phyloP scores from a whole-genome alignment of 2,329 filamentous ascomycete species.

The Teratosphaeria destructans region DNA sequence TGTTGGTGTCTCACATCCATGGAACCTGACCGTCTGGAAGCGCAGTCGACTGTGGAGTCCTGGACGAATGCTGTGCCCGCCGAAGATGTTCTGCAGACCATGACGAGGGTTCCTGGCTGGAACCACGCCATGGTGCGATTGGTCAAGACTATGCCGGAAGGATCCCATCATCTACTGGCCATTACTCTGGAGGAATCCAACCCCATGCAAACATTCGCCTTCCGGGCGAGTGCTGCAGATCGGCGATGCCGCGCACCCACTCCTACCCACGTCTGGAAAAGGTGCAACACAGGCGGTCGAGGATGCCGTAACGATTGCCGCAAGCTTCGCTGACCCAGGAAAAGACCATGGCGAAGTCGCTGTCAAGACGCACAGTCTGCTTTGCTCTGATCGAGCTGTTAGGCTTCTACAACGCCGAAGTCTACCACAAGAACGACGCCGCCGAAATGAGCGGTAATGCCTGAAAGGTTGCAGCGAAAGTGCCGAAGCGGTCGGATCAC shows the following conservation, averaged over 20 bases:
- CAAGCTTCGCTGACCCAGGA: constrained; percentile 35
- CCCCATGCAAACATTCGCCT: constrained; percentile 41
- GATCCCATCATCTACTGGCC: constrained; percentile 41
- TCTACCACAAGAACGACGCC: constrained; percentile 13
- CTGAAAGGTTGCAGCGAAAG: constrained; percentile 8
- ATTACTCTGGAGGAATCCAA: constrained; percentile 44
- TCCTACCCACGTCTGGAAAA: constrained; percentile 44
- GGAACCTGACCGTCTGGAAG: constrained; percentile 17
- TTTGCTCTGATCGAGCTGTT: constrained; percentile 15
- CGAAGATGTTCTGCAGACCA: constrained; percentile 20
- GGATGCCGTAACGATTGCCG: constrained; percentile 39
- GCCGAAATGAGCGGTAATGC: constrained; percentile 7
- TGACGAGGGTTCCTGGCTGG: constrained; percentile 19
- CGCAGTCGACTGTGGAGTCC: constrained; percentile 26
- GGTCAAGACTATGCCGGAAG: constrained; percentile 29
- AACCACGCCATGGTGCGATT: constrained; percentile 38
- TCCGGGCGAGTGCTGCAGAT: constrained; percentile 41
- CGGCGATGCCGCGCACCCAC: constrained; percentile 45
- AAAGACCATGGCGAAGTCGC: constrained; percentile 28
- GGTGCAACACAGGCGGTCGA: constrained; percentile 46
- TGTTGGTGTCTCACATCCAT: constrained; percentile 45
- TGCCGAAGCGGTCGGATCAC: constrained; percentile 12
- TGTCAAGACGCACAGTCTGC: constrained; percentile 24
- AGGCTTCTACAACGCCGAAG: constrained; percentile 14
- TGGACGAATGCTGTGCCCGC: constrained; percentile 35